Base-by-base conservation (phyloP, 441 rosid species). In the Biscutella laevigata region DNA sequence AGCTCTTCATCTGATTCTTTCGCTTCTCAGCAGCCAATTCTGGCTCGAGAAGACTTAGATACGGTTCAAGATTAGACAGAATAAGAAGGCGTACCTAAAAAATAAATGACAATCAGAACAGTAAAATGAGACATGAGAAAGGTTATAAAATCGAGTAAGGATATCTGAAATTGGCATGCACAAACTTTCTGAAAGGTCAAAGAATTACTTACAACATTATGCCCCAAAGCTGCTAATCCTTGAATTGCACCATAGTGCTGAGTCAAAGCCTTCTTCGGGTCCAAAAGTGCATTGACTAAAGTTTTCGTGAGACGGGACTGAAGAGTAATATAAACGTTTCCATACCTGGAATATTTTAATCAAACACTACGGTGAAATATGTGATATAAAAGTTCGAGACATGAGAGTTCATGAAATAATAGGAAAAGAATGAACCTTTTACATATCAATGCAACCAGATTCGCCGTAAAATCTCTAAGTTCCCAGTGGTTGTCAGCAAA, bases 221-320 rank as follows among this genome's bases (percentile, higher is more conserved):
- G 81, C 51, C 96, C 95, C 53, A 91, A 63, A 36, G 94, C 84
- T 60, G 86, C 81, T 73, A 88, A 68, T 67, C 98, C 98, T 80
- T 88, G 94, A 70, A 88, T 74, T 53, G 96, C 96, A 36, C 96
- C 98, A 64, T 88, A 91, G 64, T 91, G 98, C 66, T 89, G 94
- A 29, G 87, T 81, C 74, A 91, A 62, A 25, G 95, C 74, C 48
- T 77, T 81, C 70, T 79, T 85, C 45, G 96, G 89, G 67, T 88
- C 94, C 77, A 85, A 71, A 63, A 85, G 77, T 27, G 94, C 82
- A 66, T 78, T 88, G 64, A 91, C 58, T 74, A 91, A 75, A 59
- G 94, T 89, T 76, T 72, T 88, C 4, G 96, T 88, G 59, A 91
- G 75, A 52, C 96, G 91, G 11, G 91, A 73, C 83, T 85, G 98